Conservation (phyloP, 306 rosid genomes). For the Inga oerstediana region DNA sequence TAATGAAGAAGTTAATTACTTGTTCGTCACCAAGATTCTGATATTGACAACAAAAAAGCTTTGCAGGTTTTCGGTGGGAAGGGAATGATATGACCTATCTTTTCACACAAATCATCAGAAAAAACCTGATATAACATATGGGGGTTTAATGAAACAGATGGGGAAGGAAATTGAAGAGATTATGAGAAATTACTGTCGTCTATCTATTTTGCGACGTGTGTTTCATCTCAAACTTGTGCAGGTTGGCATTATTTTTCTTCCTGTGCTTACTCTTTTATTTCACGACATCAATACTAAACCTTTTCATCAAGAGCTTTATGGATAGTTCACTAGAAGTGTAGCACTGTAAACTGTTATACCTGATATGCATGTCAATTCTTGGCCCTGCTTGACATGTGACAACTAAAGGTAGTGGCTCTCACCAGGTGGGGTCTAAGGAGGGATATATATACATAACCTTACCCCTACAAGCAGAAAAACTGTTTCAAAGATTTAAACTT, state of each 20-base stretch:
- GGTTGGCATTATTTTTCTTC: conserved; percentile 38
- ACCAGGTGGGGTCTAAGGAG: no score
- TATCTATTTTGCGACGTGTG: conserved; percentile 33
- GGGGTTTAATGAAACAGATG: conserved; percentile 40
- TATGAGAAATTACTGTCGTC: conserved; percentile 38
- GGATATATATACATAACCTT: background rate
- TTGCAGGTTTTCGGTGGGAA: conserved; percentile 56
- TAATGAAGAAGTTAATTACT: background rate
- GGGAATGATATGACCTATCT: conserved; percentile 64
- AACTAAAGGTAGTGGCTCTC: no score
- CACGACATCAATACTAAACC: background rate
- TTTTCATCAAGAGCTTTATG: no score
- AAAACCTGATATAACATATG: conserved; percentile 47
- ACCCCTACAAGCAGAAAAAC: background rate
- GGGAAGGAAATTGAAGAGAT: conserved; percentile 21
- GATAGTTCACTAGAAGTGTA: no score
- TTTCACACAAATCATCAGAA: conserved; percentile 40
- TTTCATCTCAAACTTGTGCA: conserved; percentile 50
- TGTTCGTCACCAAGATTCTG: conserved; percentile 18
- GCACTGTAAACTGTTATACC: no score
- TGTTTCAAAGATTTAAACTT: background rate
- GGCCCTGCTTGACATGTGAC: no score
- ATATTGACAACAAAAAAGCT: background rate
- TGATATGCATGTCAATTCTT: no score
- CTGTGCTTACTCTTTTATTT: background rate